Conservation (phyloP, 1,139 yeast species). For the Yamadazyma mexicana region DNA sequence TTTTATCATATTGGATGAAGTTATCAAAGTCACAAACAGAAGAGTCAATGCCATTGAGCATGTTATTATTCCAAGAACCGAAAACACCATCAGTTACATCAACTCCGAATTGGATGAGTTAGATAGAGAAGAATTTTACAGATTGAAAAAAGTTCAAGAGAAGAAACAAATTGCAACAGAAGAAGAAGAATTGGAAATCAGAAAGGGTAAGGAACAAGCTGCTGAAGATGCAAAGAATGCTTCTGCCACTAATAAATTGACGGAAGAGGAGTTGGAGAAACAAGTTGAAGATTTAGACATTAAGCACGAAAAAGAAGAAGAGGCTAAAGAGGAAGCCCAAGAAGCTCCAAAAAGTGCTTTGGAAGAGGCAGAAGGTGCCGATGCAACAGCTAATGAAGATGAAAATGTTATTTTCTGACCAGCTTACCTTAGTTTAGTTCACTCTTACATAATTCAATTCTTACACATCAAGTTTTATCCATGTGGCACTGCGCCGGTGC, state of each 20-base stretch:
- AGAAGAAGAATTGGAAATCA: slow-evolving; percentile 52
- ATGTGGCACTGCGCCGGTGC: too few species aligned
- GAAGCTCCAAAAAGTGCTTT: neutral
- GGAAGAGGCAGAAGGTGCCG: neutral
- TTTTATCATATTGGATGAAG: slow-evolving; percentile 93
- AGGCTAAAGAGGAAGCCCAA: slow-evolving; percentile 4
- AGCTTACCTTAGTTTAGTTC: neutral
- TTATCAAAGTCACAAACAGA: slow-evolving; percentile 94
- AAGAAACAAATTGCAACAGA: slow-evolving; percentile 85
- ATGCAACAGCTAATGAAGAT: slow-evolving; percentile 1
- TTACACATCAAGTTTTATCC: neutral
- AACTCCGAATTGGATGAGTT: slow-evolving; percentile 95
- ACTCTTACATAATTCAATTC: slow-evolving; percentile 1
- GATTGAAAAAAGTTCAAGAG: slow-evolving; percentile 95
- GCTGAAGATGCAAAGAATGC: slow-evolving; percentile 17
- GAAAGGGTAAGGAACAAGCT: slow-evolving; percentile 18
- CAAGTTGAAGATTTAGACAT: slow-evolving; percentile 27
- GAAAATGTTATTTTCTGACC: slow-evolving; percentile 2
- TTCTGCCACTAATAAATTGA: slow-evolving; percentile 16
- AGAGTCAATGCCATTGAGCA: slow-evolving; percentile 99
- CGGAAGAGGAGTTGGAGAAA: slow-evolving; percentile 18
- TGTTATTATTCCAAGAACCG: slow-evolving; percentile 95
- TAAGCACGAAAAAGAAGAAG: slow-evolving; percentile 15
- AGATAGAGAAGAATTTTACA: slow-evolving; percentile 96
- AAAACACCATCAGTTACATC: slow-evolving; percentile 89